phyloP scores from a whole-genome alignment of 495 filamentous ascomycete genomes.

The Talaromyces trachyspermus region DNA sequence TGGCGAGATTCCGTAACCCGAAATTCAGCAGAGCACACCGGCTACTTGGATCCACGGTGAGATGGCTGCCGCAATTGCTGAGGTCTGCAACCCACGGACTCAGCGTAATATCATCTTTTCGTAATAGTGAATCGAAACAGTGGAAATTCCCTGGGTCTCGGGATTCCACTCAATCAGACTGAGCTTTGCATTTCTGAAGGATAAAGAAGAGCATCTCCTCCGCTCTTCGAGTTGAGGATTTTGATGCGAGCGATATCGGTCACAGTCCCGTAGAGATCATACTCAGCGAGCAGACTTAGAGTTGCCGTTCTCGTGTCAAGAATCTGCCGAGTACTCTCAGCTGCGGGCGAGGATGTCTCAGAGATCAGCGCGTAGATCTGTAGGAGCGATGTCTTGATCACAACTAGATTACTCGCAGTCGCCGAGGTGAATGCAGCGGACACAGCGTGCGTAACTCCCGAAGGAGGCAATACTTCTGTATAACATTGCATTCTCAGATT shows the following conservation, averaged over 20 bases:
- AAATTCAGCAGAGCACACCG: constrained; percentile 92
- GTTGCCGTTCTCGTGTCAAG: constrained; percentile 51
- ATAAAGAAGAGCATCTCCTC: constrained; percentile 78
- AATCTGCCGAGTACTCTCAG: constrained; percentile 14
- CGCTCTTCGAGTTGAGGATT: constrained; percentile 59
- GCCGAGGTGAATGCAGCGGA: constrained; percentile 67
- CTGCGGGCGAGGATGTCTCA: constrained; percentile 7
- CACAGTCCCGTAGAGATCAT: constrained; percentile 71
- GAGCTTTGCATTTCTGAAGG: constrained; percentile 84
- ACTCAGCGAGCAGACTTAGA: constrained; percentile 82
- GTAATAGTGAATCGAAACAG: constrained; percentile 94
- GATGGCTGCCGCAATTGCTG: constrained; percentile 61
- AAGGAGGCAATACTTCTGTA: constrained; percentile 85
- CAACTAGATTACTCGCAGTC: constrained; percentile 71
- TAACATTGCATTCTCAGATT: constrained; percentile 62
- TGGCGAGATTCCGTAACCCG: constrained; percentile 77
- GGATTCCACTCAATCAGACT: constrained; percentile 94
- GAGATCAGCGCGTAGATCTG: constrained; percentile 64
- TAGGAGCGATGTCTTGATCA: constrained; percentile 83
- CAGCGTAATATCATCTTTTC: constrained; percentile 80
- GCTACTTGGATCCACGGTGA: constrained; percentile 85
- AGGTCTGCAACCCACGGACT: constrained; percentile 69
- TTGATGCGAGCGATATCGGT: constrained; percentile 74
- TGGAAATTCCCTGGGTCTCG: constrained; percentile 64
- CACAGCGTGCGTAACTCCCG: constrained; percentile 84